Conservation (phyloP, 352 stramenopile genomes). For the Globisporangium canariense region DNA sequence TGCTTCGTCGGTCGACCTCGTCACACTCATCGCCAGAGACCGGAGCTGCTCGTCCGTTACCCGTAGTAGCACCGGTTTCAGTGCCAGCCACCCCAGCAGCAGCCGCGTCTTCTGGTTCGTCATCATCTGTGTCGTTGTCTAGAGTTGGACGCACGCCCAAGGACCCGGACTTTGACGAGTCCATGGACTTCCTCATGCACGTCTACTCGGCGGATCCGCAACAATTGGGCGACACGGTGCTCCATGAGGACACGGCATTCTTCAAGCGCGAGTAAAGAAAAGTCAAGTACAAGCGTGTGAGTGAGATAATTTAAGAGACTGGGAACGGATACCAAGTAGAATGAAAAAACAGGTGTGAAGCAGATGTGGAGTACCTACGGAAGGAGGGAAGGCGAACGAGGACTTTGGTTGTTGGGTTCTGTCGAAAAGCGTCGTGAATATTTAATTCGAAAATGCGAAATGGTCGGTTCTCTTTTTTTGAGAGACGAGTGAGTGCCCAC, state of each 20-base stretch:
- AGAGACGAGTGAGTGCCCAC: too few relatives aligned
- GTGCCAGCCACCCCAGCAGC: neutral
- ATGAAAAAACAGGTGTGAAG: too few relatives aligned
- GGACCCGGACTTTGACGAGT: slow-evolving; percentile 65
- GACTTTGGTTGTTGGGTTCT: too few relatives aligned
- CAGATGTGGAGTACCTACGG: too few relatives aligned
- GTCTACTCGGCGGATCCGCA: slow-evolving; percentile 54
- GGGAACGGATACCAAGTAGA: too few relatives aligned
- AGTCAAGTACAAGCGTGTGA: neutral
- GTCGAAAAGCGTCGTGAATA: too few relatives aligned
- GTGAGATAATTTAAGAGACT: neutral
- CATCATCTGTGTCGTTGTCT: neutral
- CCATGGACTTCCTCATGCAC: slow-evolving; percentile 83
- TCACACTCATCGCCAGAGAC: neutral
- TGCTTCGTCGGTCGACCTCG: neutral
- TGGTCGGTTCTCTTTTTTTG: too few relatives aligned
- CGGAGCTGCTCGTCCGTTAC: neutral
- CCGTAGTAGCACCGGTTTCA: neutral
- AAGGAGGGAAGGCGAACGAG: too few relatives aligned
- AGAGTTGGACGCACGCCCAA: slow-evolving; percentile 20
- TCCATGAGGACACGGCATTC: slow-evolving; percentile 1
- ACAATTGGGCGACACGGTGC: slow-evolving; percentile 26
- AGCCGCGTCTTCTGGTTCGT: neutral
- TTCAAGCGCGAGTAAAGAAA: slow-evolving; percentile 15
- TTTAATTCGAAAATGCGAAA: too few relatives aligned